These are phyloP conservation scores for Pseudogymnoascus sp. DNA, from an alignment of 2,329 filamentous ascomycete species.

Conservation along the genomic window DNA sequence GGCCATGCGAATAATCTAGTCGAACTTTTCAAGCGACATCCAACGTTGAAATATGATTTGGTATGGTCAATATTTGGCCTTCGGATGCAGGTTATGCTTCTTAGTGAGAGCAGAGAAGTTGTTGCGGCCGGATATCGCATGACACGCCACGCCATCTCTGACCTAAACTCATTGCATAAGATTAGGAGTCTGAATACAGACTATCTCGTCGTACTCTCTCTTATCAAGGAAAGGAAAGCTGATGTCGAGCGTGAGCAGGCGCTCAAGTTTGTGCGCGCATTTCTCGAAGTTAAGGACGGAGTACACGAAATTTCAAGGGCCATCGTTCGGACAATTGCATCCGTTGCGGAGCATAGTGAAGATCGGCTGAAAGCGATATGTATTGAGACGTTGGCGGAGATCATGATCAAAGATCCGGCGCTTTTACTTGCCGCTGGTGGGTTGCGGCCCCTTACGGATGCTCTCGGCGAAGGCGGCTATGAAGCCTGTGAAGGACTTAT, in stretches of 20 bases:
- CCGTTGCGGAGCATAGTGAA: slow-evolving; percentile 72
- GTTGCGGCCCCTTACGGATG: slow-evolving; percentile 80
- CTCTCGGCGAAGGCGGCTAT: slow-evolving; percentile 82
- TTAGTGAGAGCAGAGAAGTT: slow-evolving; percentile 92
- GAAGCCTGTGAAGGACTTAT: slow-evolving; percentile 86
- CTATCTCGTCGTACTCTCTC: slow-evolving; percentile 79
- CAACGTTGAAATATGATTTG: slow-evolving; percentile 90
- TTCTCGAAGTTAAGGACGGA: slow-evolving; percentile 90
- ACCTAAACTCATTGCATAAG: slow-evolving; percentile 77
- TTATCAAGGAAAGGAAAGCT: slow-evolving; percentile 95
- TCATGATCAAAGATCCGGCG: slow-evolving; percentile 76
- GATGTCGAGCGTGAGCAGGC: slow-evolving; percentile 95
- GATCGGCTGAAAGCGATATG: slow-evolving; percentile 75
- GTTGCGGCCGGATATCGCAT: slow-evolving; percentile 91
- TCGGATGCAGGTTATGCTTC: slow-evolving; percentile 88
- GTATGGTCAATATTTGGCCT: slow-evolving; percentile 93
- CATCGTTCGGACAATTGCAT: slow-evolving; percentile 80
- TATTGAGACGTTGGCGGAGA: slow-evolving; percentile 85
- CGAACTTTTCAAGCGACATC: slow-evolving; percentile 90
- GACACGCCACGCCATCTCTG: slow-evolving; percentile 88
- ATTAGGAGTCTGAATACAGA: slow-evolving; percentile 87
- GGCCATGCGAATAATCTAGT: slow-evolving; percentile 85
- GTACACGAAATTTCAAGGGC: slow-evolving; percentile 79
- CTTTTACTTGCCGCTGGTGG: slow-evolving; percentile 78
- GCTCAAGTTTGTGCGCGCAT: slow-evolving; percentile 89